phyloP scores from a whole-genome alignment of 78 protist genomes.

The Monosiga brevicollis region DNA sequence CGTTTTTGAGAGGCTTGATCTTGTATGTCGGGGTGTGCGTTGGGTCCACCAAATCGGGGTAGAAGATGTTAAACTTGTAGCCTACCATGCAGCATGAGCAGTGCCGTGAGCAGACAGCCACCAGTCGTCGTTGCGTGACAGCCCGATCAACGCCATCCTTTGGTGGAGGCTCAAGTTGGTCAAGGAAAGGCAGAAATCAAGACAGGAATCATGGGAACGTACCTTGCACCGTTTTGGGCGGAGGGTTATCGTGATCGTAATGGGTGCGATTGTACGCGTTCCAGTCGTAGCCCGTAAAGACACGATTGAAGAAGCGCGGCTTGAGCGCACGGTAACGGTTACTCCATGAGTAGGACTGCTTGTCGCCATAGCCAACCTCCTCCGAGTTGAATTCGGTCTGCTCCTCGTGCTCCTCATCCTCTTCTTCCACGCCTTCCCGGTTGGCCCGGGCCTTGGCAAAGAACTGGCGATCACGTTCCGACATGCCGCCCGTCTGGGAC shows the following conservation, averaged over 20 bases:
- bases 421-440: background rate
- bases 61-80: slow-evolving; percentile 95
- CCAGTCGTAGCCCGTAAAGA: slow-evolving; percentile 92
- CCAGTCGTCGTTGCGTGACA: too few species aligned
- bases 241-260: slow-evolving; percentile 96
- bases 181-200: too few species aligned
- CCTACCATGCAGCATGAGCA: too few species aligned
- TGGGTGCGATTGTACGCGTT: slow-evolving; percentile 89
- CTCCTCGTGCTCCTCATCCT: slow-evolving; percentile 32
- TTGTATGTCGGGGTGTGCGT: slow-evolving; percentile 59
- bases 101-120: too few species aligned
- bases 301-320: slow-evolving; percentile 90
- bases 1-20: slow-evolving; percentile 15
- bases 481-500: background rate
- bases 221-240: slow-evolving; percentile 92
- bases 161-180: too few species aligned
- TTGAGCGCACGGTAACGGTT: slow-evolving; percentile 87
- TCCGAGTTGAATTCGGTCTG: background rate
- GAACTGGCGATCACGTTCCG: background rate
- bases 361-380: background rate
- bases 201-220: too few species aligned
- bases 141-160: too few species aligned
- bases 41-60: slow-evolving; percentile 89
- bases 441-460: background rate
- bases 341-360: slow-evolving; percentile 64